phyloP scores from a whole-genome alignment of 192 early-diverging fungal species.

The Backusella mclennaniae region DNA sequence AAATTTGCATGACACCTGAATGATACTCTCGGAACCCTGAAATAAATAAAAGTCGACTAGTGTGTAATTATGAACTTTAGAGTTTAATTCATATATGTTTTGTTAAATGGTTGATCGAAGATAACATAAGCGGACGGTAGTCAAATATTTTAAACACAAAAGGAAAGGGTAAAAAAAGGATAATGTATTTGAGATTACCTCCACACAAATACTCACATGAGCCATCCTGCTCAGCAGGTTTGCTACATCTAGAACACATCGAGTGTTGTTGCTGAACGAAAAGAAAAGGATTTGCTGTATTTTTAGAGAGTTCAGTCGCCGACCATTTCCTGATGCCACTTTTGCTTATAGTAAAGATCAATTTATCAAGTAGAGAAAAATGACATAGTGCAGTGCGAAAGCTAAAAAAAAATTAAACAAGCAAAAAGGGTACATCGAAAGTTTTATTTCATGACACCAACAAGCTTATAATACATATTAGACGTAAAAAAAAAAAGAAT shows the following conservation, averaged over 20 bases:
- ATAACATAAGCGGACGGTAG: not conserved
- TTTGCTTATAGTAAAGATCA: not conserved
- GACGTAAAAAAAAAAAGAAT: not conserved
- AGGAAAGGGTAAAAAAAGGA: too few species aligned
- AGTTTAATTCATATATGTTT: not conserved
- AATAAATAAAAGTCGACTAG: not conserved
- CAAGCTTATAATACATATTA: not conserved
- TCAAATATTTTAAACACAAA: not conserved
- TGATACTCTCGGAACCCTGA: not conserved
- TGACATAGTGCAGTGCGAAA: not conserved
- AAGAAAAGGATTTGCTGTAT: not conserved
- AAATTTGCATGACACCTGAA: not conserved
- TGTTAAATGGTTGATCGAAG: not conserved
- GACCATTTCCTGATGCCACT: not conserved
- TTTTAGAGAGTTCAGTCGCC: not conserved
- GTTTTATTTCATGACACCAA: not conserved
- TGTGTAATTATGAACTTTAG: too few species aligned
- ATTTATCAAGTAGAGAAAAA: not conserved
- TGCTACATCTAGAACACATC: not conserved
- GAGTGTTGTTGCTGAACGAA: not conserved
- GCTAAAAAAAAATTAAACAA: not conserved
- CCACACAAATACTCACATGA: not conserved
- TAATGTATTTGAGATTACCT: too few species aligned
- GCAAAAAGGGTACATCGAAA: not conserved
- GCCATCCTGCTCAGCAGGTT: not conserved